phyloP scores from a whole-genome alignment of 352 stramenopile genomes.

The Phytophthora podocarpi region DNA sequence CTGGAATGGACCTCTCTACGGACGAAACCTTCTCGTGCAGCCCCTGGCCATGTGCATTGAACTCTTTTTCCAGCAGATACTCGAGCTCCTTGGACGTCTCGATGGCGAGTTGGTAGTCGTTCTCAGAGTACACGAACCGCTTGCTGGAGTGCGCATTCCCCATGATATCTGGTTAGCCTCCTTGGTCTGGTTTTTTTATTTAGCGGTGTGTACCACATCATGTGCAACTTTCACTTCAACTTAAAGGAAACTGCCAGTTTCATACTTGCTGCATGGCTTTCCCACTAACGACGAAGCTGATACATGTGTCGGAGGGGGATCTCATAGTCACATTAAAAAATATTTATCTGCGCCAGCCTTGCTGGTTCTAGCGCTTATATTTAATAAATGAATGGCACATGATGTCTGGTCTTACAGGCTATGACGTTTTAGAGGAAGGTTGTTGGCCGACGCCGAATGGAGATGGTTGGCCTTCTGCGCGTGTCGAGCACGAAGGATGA shows the following conservation, averaged over 20 bases:
- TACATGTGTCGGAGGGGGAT: no score
- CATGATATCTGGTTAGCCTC: slow-evolving; percentile 4
- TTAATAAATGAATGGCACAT: slow-evolving; percentile 18
- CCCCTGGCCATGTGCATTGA: slow-evolving; percentile 66
- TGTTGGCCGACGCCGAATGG: slow-evolving; percentile 12
- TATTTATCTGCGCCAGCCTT: slow-evolving; percentile 14
- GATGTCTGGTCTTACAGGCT: slow-evolving; percentile 26
- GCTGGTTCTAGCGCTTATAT: neutral
- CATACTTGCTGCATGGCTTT: no score
- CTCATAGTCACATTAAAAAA: slow-evolving; percentile 9
- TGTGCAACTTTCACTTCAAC: no score
- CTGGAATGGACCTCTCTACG: slow-evolving; percentile 46
- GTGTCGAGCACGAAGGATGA: slow-evolving; percentile 32
- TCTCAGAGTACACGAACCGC: slow-evolving; percentile 47
- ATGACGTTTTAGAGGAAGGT: slow-evolving; percentile 24
- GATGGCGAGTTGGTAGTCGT: slow-evolving; percentile 87
- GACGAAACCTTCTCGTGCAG: slow-evolving; percentile 79
- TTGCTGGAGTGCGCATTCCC: slow-evolving; percentile 30
- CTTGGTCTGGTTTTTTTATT: no score
- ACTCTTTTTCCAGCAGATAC: slow-evolving; percentile 63
- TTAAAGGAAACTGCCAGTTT: no score
- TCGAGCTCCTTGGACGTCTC: slow-evolving; percentile 86
- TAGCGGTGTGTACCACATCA: no score
- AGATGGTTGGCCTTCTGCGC: slow-evolving; percentile 16
- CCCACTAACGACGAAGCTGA: no score